phyloP scores from a whole-genome alignment of 192 early-diverging fungal genomes.

The Backusella parvicylindrica region DNA sequence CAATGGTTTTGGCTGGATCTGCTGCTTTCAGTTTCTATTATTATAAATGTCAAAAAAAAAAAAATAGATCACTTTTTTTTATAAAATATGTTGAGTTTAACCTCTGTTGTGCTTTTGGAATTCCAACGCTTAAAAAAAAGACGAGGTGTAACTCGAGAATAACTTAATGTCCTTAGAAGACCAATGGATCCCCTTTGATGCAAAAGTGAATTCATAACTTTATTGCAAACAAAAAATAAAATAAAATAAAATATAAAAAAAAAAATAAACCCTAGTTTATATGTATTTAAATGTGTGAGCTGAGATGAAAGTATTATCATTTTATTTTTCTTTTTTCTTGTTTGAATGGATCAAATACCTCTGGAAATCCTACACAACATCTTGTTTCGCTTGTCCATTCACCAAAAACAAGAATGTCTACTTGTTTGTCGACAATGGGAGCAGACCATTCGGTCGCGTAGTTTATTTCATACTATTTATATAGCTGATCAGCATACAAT shows the following conservation, averaged over 20 bases:
- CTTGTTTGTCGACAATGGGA: neutral
- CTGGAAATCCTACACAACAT: neutral
- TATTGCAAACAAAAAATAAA: neutral
- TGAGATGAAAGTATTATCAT: neutral
- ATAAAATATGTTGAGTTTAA: neutral
- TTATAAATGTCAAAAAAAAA: neutral
- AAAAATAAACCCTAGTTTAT: neutral
- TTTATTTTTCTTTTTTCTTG: neutral
- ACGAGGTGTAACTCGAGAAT: too few relatives aligned
- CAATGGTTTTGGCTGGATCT: conserved; percentile 36
- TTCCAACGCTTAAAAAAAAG: conserved; percentile 10
- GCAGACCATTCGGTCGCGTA: neutral
- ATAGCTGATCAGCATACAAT: neutral
- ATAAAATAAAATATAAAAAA: neutral
- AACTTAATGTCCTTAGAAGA: neutral
- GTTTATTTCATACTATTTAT: neutral
- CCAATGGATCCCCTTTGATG: neutral
- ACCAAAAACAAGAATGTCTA: neutral
- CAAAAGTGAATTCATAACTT: neutral
- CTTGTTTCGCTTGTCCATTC: neutral
- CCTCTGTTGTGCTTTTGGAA: conserved; percentile 26
- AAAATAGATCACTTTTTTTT: neutral
- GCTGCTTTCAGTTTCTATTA: conserved; percentile 34
- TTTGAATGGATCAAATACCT: neutral
- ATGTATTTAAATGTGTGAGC: neutral